Conservation (phyloP, 1,284 basidiomycete species). For the Pseudozyma pruni region DNA sequence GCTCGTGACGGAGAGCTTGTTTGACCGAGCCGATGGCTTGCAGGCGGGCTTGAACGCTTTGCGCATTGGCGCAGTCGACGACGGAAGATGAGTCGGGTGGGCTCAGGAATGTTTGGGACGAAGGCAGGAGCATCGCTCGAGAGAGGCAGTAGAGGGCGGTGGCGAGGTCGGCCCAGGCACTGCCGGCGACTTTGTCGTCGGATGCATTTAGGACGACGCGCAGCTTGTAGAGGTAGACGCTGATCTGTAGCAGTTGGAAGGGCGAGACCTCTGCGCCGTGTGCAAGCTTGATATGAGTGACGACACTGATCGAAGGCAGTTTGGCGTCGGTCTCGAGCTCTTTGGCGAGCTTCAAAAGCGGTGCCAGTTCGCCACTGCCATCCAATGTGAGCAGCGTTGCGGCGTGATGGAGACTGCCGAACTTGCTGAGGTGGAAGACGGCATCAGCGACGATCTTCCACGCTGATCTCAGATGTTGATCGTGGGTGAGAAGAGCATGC, state of each 20-base stretch:
- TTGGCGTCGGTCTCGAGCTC: slow-evolving; percentile 53
- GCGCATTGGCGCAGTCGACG: slow-evolving; percentile 69
- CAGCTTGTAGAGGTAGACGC: slow-evolving; percentile 61
- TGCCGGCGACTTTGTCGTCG: slow-evolving; percentile 52
- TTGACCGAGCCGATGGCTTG: slow-evolving; percentile 77
- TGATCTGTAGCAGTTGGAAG: slow-evolving; percentile 24
- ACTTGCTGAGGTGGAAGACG: slow-evolving; percentile 70
- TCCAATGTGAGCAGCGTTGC: slow-evolving; percentile 3
- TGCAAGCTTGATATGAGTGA: slow-evolving; percentile 24
- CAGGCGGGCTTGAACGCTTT: slow-evolving; percentile 69
- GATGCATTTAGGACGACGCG: slow-evolving; percentile 51
- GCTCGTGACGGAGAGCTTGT: slow-evolving; percentile 80
- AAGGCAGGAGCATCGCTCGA: slow-evolving; percentile 17
- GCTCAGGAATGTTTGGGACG: slow-evolving; percentile 69
- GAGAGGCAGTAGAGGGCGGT: slow-evolving; percentile 48
- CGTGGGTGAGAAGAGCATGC: slow-evolving; percentile 72
- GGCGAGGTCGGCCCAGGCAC: slow-evolving; percentile 66
- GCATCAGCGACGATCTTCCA: slow-evolving; percentile 91
- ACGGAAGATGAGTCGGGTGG: slow-evolving; percentile 61
- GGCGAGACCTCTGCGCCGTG: slow-evolving; percentile 8
- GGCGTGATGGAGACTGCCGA: slow-evolving; percentile 22
- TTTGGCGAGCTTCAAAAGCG: slow-evolving; percentile 38
- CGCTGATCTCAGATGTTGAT: slow-evolving; percentile 68
- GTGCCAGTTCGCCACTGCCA: slow-evolving; percentile 10
- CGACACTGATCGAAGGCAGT: slow-evolving; percentile 51